A percentile compares a stretch with the other conserved stretches of the same genome.
Evolutionary conservation across 1,284 basidiomycete genomes (phyloP).

Genomic region (Cryptococcus maquisensis): DNA sequence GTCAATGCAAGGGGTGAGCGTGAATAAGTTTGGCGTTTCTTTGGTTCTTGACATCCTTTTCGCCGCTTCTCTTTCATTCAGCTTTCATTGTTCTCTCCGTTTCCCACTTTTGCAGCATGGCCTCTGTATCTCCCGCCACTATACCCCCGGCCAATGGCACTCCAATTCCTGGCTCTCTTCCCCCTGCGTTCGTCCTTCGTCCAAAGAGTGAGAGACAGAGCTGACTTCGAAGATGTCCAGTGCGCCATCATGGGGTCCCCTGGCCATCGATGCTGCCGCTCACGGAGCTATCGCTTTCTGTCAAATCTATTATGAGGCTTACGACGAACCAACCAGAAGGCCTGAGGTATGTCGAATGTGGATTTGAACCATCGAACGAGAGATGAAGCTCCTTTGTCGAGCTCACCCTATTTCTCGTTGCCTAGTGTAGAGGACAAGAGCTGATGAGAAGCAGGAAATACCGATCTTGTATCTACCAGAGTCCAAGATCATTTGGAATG

Average conservation of each 20-base stretch:
- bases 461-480: slow-evolving; percentile 36
- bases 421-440: not conserved
- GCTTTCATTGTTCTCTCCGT: not conserved
- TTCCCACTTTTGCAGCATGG: not conserved
- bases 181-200: not conserved
- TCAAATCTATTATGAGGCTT: slow-evolving; percentile 46
- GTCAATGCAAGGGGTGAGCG: no score
- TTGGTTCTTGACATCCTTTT: no score
- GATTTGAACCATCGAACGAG: not conserved
- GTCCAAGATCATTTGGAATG: slow-evolving; percentile 45
- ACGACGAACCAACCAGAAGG: slow-evolving; percentile 41
- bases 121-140: not conserved
- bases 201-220: no score
- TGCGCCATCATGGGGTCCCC: slow-evolving; percentile 30
- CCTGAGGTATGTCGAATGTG: slow-evolving; percentile 29
- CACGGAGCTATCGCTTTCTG: slow-evolving; percentile 45
- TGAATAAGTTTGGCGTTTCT: no score
- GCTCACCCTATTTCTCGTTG: not conserved
- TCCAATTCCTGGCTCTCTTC: not conserved
- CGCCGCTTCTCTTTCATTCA: no score
- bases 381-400: not conserved
- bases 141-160: not conserved
- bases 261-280: slow-evolving; percentile 40
- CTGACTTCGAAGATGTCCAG: not conserved
- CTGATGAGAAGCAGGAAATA: slow-evolving; percentile 25